Percentiles rank a stretch among this genome's conserved stretches.
Conservation (phyloP, 805 yeast genomes). For the Barnettozyma californica region DNA sequence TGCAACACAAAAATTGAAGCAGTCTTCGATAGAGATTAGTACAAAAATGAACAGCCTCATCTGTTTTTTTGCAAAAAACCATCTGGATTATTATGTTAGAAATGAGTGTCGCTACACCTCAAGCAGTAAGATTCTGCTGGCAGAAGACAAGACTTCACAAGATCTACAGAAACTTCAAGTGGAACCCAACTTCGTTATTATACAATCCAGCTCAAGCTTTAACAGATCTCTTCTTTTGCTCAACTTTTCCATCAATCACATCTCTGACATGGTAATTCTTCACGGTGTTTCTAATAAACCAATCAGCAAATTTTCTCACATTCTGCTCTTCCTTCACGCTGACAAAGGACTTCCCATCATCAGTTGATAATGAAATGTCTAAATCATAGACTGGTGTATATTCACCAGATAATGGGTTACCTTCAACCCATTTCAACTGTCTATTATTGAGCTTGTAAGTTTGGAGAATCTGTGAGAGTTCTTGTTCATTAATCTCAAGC, state of each 20-base stretch:
- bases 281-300: constrained; percentile 44
- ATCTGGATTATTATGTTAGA: too few relatives aligned
- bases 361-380: constrained; percentile 37
- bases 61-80: too few relatives aligned
- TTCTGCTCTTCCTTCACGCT: constrained; percentile 40
- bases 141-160: too few relatives aligned
- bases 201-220: background rate
- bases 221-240: constrained; percentile 3
- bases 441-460: constrained; percentile 41
- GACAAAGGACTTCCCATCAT: constrained; percentile 28
- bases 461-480: constrained; percentile 34
- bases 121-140: too few relatives aligned
- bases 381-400: constrained; percentile 36
- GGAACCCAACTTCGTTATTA: background rate
- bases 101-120: too few relatives aligned
- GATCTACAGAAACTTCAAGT: background rate
- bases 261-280: constrained; percentile 44
- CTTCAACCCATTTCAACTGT: constrained; percentile 39
- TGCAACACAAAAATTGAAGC: too few relatives aligned
- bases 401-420: constrained; percentile 38
- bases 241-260: constrained; percentile 20
- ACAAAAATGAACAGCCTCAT: too few relatives aligned
- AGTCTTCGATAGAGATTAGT: too few relatives aligned
- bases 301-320: constrained; percentile 43
- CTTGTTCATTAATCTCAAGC: constrained; percentile 28